Percentiles rank a stretch among this genome's conserved stretches.
Conservation (phyloP, 169 alveolate genomes). For the Eimeria praecox region DNA sequence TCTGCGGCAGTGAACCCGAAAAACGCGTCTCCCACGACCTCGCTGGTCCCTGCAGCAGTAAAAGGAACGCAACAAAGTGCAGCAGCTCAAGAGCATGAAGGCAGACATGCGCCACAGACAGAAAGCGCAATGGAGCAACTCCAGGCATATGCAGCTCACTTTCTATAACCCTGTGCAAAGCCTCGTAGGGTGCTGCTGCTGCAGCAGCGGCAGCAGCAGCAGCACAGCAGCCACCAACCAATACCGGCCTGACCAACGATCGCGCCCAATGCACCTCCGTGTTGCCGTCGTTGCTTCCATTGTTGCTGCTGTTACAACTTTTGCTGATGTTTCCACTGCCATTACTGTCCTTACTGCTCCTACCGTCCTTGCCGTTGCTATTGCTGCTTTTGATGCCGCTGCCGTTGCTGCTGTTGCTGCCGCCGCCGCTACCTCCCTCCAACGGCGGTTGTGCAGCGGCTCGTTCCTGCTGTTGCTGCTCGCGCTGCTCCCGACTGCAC, state of each 20-base stretch:
- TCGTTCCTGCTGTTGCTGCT: not conserved
- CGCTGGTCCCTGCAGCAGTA: constrained; percentile 25
- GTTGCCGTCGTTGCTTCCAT: not conserved
- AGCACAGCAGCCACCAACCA: constrained; percentile 70
- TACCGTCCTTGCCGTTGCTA: not conserved
- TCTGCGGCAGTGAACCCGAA: constrained; percentile 68
- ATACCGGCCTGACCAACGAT: constrained; percentile 33
- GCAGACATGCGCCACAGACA: no score
- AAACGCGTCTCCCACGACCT: constrained; percentile 31
- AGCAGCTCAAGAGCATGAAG: not conserved
- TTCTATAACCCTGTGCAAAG: constrained; percentile 26
- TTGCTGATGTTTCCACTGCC: not conserved
- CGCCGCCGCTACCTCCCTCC: not conserved
- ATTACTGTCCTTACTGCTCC: not conserved
- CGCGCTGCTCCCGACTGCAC: not conserved
- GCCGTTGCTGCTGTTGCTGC: not conserved
- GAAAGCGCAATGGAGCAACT: not conserved
- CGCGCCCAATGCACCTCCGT: constrained; percentile 34
- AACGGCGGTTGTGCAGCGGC: not conserved
- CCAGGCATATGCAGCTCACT: not conserved
- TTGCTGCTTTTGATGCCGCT: not conserved
- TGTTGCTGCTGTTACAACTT: not conserved
- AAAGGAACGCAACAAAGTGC: not conserved
- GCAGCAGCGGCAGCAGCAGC: constrained; percentile 48
- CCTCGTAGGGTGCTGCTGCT: constrained; percentile 39